Evolutionary conservation across 192 early-diverging fungal species (phyloP), one percentile per base, ranked within the genome.

Genomic region (Martensiomyces pterosporus): DNA sequence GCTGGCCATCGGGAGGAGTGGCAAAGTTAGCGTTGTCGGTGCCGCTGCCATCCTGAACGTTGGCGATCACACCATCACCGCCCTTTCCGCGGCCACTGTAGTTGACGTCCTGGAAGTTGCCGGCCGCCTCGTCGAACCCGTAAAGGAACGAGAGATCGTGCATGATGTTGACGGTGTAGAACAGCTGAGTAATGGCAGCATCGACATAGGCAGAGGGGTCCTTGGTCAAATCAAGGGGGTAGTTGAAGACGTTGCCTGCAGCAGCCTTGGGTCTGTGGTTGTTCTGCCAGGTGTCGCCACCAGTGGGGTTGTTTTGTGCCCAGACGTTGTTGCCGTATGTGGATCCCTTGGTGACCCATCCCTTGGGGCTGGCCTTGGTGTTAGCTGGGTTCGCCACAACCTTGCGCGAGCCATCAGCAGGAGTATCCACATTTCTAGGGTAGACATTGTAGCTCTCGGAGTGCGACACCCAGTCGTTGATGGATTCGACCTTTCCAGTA

Each of bases 71-170:
- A n/a, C 83, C 76, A 75, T 98, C 94, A 26, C 69, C 74, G 33
- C 79, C 91, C 33, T 61, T 49, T 13, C 92, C 92, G 6, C 86
- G 82, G 18, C 79, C 75, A 39, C 77, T 79, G 52, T 88, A 75
- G 58, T 98, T 98, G 60, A 85, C 67, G 57, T 90, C 84, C 69
- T 97, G 94, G 76, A 98, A 98, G 61, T 98, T 98, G 15, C 94
- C 94, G 2, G 91, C 77, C n/a, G 79, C 80, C 67, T 98, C 94
- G 60, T 80, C 78, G 51, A 98, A 98, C 1, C 94, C 94, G 56
- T 94, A 97, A 25, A 82, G 60, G 55, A 84, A 85, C 57, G 91
- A 84, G 49, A 94, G 64, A 54, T 94, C 94, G 69, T 98, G 94
- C 48, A 94, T 79, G 19, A 80, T 76, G 64, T 97, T 97, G 68